Base-by-base conservation (phyloP, 768 basidiomycete species). In the Leccinum incarnatum region DNA sequence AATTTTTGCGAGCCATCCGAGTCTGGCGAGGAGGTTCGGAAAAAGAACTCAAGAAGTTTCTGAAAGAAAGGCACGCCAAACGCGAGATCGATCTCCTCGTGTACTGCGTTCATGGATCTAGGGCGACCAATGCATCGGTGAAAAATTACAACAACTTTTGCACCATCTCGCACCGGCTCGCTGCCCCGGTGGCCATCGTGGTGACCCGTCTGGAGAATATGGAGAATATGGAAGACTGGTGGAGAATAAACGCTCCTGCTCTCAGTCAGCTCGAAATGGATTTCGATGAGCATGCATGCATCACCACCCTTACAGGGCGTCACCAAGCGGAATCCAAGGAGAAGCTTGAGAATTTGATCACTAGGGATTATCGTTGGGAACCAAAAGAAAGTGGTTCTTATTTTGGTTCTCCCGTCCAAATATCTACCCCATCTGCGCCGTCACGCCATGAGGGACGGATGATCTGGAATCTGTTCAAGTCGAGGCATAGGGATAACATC, bases 21-120 rank as follows among this genome's bases (percentile, higher is more conserved):
- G 21, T 21, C 21, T 62, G 15, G 12, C 21, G 51, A 15, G 23
- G 19, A 2, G 21, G 45, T 23, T 58, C 73, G 2, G 62, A 64
- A 45, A 60, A 53, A 51, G 56, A 62, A 4, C 53, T 72, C 23
- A 64, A 64, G 50, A 61, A 55, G 21, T 56, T 71, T 34, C 62
- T 70, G 25, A 49, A 61, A 32, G 59, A 68, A 51, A 64, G 66
- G 5, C 61, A 68, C 17, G n/a, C 19, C 11, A 55, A 17, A 17
- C 60, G 52, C 1, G 76, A 77, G 7, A 63, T 80, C 21, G 72
- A 68, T 65, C 76, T 80, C 40, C 74, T 80, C 11, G 69, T 79
- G 2, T 78, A 68, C 57, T 73, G 73, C 54, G 67, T 78, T 60
- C 72, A 68, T 2, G 75, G 69, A 5, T 68, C 75, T 4, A 69